Conservation (phyloP, 768 basidiomycete species). For the Lyophyllum shimeji region DNA sequence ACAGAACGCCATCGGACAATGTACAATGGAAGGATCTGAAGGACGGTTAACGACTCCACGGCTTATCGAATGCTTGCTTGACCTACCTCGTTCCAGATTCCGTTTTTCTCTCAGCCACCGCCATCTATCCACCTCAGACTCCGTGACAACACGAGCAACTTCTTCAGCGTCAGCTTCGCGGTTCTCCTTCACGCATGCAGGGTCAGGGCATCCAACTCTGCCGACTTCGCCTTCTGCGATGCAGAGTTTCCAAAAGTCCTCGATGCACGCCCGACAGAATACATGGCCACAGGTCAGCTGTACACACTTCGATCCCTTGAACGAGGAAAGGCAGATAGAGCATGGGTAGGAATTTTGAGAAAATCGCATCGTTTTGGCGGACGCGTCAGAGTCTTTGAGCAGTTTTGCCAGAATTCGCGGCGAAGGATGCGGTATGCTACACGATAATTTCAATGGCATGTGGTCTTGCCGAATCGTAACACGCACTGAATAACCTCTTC, state of each 20-base stretch:
- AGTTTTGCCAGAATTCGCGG: conserved; percentile 51
- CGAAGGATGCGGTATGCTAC: conserved; percentile 55
- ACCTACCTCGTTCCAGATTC: conserved; percentile 67
- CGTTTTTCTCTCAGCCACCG: conserved; percentile 74
- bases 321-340: conserved; percentile 69
- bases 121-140: conserved; percentile 70
- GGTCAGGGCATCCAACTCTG: conserved; percentile 80
- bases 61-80: not conserved
- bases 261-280: conserved; percentile 80
- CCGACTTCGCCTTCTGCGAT: conserved; percentile 78
- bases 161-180: conserved; percentile 69
- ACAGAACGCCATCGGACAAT: conserved; percentile 80
- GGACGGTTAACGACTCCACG: not conserved
- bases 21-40: conserved; percentile 73
- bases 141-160: conserved; percentile 66
- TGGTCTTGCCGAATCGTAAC: not conserved
- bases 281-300: conserved; percentile 72
- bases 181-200: conserved; percentile 67
- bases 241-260: conserved; percentile 80
- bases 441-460: conserved; percentile 8
- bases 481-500: conserved; percentile 39
- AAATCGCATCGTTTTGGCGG: conserved; percentile 52
- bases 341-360: conserved; percentile 67
- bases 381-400: conserved; percentile 49
- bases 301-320: conserved; percentile 77